Base-by-base conservation (phyloP, 495 filamentous ascomycete species). In the Daldinia grandis region DNA sequence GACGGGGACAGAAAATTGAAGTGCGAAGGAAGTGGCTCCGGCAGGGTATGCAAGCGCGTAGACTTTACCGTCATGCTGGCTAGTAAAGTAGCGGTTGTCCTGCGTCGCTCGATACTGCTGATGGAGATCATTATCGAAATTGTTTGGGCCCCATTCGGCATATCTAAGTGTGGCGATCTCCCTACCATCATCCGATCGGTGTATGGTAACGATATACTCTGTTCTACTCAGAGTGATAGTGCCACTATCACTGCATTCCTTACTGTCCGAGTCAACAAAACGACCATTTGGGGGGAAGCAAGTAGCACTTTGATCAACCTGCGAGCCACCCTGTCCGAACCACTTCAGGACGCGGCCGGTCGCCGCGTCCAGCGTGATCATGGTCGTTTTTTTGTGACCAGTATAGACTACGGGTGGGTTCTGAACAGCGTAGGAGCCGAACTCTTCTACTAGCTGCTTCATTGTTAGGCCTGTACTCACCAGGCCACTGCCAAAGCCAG, bases 141-240 rank as follows among this genome's bases (percentile, higher is more conserved):
- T 96, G 77, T 99, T 99, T 9, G 94, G 92, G 0, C 89, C 90
- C 95, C 95, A 99, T 77, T 99, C 95, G 24, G 92, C 92, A 78
- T 95, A 99, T 67, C 88, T 96, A 65, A 99, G 86, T 0, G 92
- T 97, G 73, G 93, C 97, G 47, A 98, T 91, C 5, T 86, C 88
- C 65, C 91, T 89, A 0, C 88, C 89, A 3, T 92, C 92, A 66
- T 86, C 83, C n/a, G 84, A 85, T 59, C 91, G 91, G 58, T 94
- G 89, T 49, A 98, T 96, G 40, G 82, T 87, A 51, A 98, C 89
- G 1, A 87, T 94, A 77, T 98, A 98, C 74, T 98, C 93, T 24
- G 91, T 92, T 15, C 91, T 87, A 19, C 92, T 92, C 5, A 97
- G 85, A 4, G 91, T 93, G 64, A 97, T 86, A 19, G 88, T 92